Base-by-base conservation (phyloP, 805 yeast genomes). In the Kodamaea restingae region DNA sequence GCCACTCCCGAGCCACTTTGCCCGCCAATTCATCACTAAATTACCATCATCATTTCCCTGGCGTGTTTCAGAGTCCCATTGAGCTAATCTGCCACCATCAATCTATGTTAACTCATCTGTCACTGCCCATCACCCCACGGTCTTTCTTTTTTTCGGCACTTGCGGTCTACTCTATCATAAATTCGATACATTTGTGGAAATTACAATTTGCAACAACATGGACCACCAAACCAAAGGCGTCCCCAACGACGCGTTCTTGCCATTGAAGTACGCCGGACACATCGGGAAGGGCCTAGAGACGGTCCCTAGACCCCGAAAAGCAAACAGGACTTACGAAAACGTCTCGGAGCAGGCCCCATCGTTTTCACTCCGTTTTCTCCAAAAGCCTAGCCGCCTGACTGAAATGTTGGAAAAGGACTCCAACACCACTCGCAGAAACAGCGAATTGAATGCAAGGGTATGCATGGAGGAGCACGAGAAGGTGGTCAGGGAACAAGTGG, bases 381-480 rank as follows among this genome's bases (percentile, higher is more conserved):
- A 67, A 44, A 65, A 61, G 41, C 73, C 73, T 10, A 48, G 61
- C 18, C 45, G 73, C 29, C 55, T 70, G 4, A 43, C 45, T 7
- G 60, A 54, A 32, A 52, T 59, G 37, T 55, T 65, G 28, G 52
- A 55, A 7, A 49, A 57, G 42, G 63, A 68, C 1, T 43, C 48
- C 29, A 64, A 60, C 44, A 60, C 58, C 8, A 62, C 67, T 4
- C 47, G 47, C 27, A 40, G 42, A 17, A 63, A 63, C 49, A 53
- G 60, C 34, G 18, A 24, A 10, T 31, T 30, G 40, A 37, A 37
- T 32, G 35, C 40, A 4, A 22, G 14, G n/a, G 20, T 37, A 8
- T 35, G 31, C 3, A 18, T 15, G 12, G 30, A 24, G 14, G 20
- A 20, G 15, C 38, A 18, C 12, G 17, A 15, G 17, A 27, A 14